These are phyloP conservation scores for Halenospora varia DNA, from an alignment of 495 filamentous ascomycete species.

Conservation along the genomic window DNA sequence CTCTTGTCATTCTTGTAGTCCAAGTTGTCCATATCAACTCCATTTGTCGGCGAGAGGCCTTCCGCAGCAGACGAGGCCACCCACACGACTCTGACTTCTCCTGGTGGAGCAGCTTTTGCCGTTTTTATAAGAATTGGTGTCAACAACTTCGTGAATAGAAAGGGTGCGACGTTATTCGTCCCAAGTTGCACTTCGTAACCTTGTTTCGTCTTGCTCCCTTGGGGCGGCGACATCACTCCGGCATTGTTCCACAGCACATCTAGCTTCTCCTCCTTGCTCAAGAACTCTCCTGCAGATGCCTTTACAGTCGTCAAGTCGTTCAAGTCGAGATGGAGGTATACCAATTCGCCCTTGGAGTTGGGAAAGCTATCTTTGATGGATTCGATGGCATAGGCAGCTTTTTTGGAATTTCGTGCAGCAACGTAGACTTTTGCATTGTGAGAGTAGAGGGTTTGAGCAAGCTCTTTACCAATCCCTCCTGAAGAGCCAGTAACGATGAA, in stretches of 20 bases:
- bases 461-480: slow-evolving; percentile 60
- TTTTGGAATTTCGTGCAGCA: slow-evolving; percentile 51
- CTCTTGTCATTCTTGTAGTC: slow-evolving; percentile 21
- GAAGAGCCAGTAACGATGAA: slow-evolving; percentile 23
- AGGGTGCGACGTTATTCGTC: slow-evolving; percentile 36
- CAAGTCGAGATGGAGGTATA: slow-evolving; percentile 42
- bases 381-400: slow-evolving; percentile 46
- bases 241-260: slow-evolving; percentile 69
- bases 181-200: slow-evolving; percentile 37
- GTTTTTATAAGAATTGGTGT: slow-evolving; percentile 34
- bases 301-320: slow-evolving; percentile 34
- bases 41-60: slow-evolving; percentile 22
- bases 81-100: slow-evolving; percentile 43
- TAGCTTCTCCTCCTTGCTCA: slow-evolving; percentile 38
- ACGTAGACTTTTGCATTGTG: slow-evolving; percentile 60
- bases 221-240: slow-evolving; percentile 57
- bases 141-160: slow-evolving; percentile 40
- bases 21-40: slow-evolving; percentile 32
- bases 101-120: slow-evolving; percentile 27
- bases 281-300: slow-evolving; percentile 28
- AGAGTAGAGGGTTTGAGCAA: slow-evolving; percentile 56
- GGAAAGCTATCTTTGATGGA: slow-evolving; percentile 35
- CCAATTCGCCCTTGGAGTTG: slow-evolving; percentile 28
- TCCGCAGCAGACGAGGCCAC: slow-evolving; percentile 31
- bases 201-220: slow-evolving; percentile 25